Evolutionary conservation across 1,139 yeast species (phyloP).

Genomic region (Diutina rugosa): DNA sequence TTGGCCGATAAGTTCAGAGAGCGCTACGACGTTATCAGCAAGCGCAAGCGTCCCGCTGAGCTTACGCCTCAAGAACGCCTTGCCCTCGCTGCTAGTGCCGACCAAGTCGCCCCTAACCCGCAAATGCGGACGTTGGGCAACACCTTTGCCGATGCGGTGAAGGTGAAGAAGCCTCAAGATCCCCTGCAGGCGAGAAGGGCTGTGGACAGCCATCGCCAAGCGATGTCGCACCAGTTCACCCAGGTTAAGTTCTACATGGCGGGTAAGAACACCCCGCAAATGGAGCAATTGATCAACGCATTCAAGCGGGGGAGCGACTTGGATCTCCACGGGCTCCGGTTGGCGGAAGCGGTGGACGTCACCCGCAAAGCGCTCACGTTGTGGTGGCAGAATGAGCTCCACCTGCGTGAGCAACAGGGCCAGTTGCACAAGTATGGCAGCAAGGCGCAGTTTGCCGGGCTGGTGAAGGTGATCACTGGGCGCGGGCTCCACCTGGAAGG

Average conservation of each 20-base stretch:
- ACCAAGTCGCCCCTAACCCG: background rate
- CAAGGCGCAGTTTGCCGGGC: slow-evolving; percentile 19
- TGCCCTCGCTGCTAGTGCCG: background rate
- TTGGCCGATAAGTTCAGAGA: background rate
- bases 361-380: slow-evolving; percentile 17
- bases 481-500: slow-evolving; percentile 49
- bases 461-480: slow-evolving; percentile 40
- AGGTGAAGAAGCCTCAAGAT: background rate
- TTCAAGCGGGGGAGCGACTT: background rate
- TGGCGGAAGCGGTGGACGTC: slow-evolving; percentile 28
- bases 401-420: slow-evolving; percentile 25
- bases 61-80: background rate
- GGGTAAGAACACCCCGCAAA: background rate
- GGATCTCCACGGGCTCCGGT: slow-evolving; percentile 6
- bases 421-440: slow-evolving; percentile 16
- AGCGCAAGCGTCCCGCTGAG: background rate
- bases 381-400: slow-evolving; percentile 47
- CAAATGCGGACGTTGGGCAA: background rate
- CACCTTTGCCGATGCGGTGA: background rate
- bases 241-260: background rate
- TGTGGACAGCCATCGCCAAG: background rate
- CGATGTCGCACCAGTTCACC: background rate
- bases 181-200: background rate
- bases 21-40: background rate
- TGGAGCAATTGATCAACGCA: background rate